These are phyloP conservation scores for Penicillium aurantiogriseum DNA, from an alignment of 2,329 filamentous ascomycete species.

Conservation along the genomic window DNA sequence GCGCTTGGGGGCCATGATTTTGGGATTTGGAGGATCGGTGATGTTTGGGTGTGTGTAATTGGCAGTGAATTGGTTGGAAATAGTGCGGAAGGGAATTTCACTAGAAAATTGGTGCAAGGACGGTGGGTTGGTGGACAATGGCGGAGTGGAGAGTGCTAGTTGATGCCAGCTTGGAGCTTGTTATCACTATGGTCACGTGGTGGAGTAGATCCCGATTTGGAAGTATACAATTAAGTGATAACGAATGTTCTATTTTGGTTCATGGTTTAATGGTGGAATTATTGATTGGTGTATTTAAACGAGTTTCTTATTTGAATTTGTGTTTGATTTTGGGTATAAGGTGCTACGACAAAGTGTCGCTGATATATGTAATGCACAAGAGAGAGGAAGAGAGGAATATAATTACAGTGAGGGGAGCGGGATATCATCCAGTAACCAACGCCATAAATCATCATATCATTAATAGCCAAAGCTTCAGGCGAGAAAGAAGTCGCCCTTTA, in stretches of 20 bases:
- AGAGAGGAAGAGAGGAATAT: conserved; percentile 16
- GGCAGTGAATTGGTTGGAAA: background rate
- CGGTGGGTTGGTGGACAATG: conserved; percentile 13
- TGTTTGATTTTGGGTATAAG: background rate
- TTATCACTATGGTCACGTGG: conserved; percentile 26
- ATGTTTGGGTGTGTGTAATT: conserved; percentile 28
- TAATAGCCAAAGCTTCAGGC: background rate
- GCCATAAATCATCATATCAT: conserved; percentile 14
- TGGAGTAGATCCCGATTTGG: background rate
- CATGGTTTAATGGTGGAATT: background rate
- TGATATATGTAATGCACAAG: background rate
- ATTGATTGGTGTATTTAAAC: background rate
- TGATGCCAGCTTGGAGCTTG: conserved; percentile 32
- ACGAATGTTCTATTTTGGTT: background rate
- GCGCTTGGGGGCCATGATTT: conserved; percentile 31
- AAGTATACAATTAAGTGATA: conserved; percentile 1
- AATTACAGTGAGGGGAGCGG: conserved; percentile 18
- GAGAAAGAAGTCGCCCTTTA: background rate
- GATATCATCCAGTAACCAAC: conserved; percentile 3
- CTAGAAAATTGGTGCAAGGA: background rate
- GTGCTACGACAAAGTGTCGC: background rate
- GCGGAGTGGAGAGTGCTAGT: conserved; percentile 15
- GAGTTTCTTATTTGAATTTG: no score
- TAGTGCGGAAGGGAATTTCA: background rate
- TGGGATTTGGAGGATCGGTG: conserved; percentile 15